Base-by-base conservation (phyloP, 2,329 filamentous ascomycete genomes). In the Calcarisporium arbuscula region DNA sequence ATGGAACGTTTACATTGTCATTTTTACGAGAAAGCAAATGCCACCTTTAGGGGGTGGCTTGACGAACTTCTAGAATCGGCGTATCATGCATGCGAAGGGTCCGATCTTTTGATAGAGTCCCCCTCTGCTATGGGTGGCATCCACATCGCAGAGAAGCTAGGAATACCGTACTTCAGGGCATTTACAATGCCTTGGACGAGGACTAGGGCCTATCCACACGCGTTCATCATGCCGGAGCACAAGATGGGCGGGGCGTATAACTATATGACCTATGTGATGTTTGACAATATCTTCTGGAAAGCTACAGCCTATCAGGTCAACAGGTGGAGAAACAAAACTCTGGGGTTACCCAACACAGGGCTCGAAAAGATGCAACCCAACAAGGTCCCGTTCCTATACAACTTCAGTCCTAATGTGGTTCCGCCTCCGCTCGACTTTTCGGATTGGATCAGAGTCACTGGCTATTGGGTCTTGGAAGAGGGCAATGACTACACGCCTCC, bases 181-280 rank as follows among this genome's bases (percentile, higher is more conserved):
- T 98, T 98, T 55, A 94, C 88, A 14, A 98, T 98, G 92, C 92
- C 92, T 1, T 98, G 92, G 92, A 95, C 92, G 1, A 80, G 89
- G 31, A 98, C 92, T 12, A 74, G 92, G 34, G 88, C 90, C 1
- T 98, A 98, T 50, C 92, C 92, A 3, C 92, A 98, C 59, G 92
- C 92, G 1, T 98, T 98, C 60, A 83, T 90, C 18, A 89, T 94
- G 42, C 85, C 88, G 2, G 85, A 94, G 42, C 80, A 85, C 59
- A 95, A 94, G 63, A 87, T 94, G 79, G 92, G 92, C 35, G 92
- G 92, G 17, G 82, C 82, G 1, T 96, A 95, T 67, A 98, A 98
- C 54, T 88, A 89, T 55, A 80, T 94, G 53, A 92, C 88, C 0
- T 98, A 98, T 49, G 80, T 94, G 42, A 84, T 95, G 72, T 95